Evolutionary conservation across 2,329 filamentous ascomycete species (phyloP).

Genomic region (Daldinia sp.): DNA sequence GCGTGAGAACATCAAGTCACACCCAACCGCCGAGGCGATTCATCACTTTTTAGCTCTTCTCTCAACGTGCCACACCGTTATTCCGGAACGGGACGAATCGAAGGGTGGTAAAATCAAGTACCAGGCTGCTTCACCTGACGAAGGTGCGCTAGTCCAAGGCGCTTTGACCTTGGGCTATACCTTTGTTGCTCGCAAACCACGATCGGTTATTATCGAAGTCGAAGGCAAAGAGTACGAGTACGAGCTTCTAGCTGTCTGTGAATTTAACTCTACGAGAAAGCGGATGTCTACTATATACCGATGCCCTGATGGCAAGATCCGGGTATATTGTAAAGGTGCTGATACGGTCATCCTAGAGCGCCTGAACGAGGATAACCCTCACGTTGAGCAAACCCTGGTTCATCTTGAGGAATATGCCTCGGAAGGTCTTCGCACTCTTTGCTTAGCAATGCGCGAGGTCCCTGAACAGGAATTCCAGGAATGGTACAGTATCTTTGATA

Average conservation of each 20-base stretch:
- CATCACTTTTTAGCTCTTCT: slow-evolving; percentile 90
- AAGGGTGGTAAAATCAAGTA: slow-evolving; percentile 90
- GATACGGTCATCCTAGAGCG: slow-evolving; percentile 98
- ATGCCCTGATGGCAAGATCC: slow-evolving; percentile 93
- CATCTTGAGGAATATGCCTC: slow-evolving; percentile 99
- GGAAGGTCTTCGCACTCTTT: slow-evolving; percentile 93
- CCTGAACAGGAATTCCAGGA: slow-evolving; percentile 89
- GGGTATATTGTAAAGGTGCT: slow-evolving; percentile 95
- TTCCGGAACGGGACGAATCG: slow-evolving; percentile 86
- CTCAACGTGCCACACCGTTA: slow-evolving; percentile 95
- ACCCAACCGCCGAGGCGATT: slow-evolving; percentile 64
- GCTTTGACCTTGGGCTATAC: slow-evolving; percentile 87
- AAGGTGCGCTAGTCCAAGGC: slow-evolving; percentile 95
- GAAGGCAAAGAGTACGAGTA: slow-evolving; percentile 82
- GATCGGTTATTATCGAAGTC: slow-evolving; percentile 85
- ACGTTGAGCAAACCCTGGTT: slow-evolving; percentile 88
- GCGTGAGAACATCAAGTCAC: slow-evolving; percentile 73
- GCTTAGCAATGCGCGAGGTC: slow-evolving; percentile 92
- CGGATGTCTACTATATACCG: slow-evolving; percentile 98
- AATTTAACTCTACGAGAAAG: slow-evolving; percentile 98
- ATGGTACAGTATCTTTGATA: slow-evolving; percentile 89
- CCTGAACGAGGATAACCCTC: slow-evolving; percentile 83
- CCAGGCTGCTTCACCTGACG: slow-evolving; percentile 96
- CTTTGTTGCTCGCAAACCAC: slow-evolving; percentile 91
- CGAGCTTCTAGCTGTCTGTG: slow-evolving; percentile 94